Base-by-base conservation (phyloP, 2,329 filamentous ascomycete species). In the Rhinocladiella similis region DNA sequence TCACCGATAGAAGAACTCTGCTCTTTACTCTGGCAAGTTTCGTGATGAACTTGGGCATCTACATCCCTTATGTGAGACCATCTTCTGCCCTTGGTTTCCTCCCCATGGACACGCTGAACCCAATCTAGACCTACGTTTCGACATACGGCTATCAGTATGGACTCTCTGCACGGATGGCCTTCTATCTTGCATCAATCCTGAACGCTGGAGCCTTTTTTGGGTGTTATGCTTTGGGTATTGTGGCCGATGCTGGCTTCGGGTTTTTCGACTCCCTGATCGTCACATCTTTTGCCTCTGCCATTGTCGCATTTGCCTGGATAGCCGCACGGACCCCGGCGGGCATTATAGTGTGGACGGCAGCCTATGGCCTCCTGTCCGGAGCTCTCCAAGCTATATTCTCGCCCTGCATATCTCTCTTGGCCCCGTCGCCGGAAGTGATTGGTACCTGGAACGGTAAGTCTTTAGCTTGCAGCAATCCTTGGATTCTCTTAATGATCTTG, bases 291-390 rank as follows among this genome's bases (percentile, higher is more conserved):
- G 10, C 29, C 29, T 6, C 10, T 12, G 10, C 10, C 29, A 9
- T 33, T 12, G 29, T 33, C 10, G 5, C 10, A 6, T 6, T 12
- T 12, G 10, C 10, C 29, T 33, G 29, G 29, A 33, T 33, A 9
- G 5, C 29, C 5, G 29, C 29, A 12, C 5, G 10, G 5, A 12
- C 29, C 5, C 29, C 29, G 9, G 5, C 29, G 2, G 29, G 5
- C 29, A 6, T 9, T 9, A 12, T 33, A 12, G 66, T 69, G 3
- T 71, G 68, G 33, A 56, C 67, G 10, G 63, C 57, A 1, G 16
- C 69, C 0, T 71, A 68, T 54, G 71, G 71, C 1, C 70, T 72
- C 60, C 65, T 57, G 42, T 71, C 69, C 0, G 72, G 70, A 1
- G 45, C 41, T 10, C 35, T 46, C 47, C 50, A 35, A 46, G 16